Evolutionary conservation across 2,329 filamentous ascomycete species (phyloP), one percentile per base, ranked within the genome.

Genomic region (Claviceps sorghi): DNA sequence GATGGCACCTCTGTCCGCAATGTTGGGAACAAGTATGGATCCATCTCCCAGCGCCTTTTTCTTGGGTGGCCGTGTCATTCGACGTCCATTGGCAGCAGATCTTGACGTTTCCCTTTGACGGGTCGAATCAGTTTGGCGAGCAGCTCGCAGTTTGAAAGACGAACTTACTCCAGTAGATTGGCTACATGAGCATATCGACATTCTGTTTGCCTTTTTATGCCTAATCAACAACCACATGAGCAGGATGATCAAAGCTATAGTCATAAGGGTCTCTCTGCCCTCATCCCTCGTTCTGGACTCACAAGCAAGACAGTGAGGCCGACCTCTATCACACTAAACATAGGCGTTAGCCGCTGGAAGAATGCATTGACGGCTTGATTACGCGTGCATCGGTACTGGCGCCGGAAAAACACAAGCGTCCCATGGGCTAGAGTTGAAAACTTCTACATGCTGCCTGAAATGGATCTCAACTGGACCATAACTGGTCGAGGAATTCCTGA

Each of bases 181-280:
- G 86, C 86, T 32, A 88, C 82, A 49, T 80, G 78, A 0, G 84
- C 86, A 69, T 90, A 90, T 65, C 76, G 77, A 68, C 86, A 91
- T 58, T 79, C 75, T 0, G 84, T 86, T 63, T 88, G 84, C 45
- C 86, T 74, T 67, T 89, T 90, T 60, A 88, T 82, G 64, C 84
- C 84, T 74, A 45, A 65, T 65, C 63, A 64, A 65, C 63, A 64
- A 65, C 63, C 67, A 41, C 59, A 54, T 53, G 64, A 43, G 51
- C 45, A 45, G 29, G n/a, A 29, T 9, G 19, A 29, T 34, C 29
- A 5, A 42, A 13, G 50, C 38, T 32, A 17, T 22, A 9, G 15
- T n/a, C 36, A 26, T 45, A 29, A 8, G 1, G 1, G 9, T 41
- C 40, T 8, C 6, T n/a, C n/a, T n/a, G n/a, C n/a, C n/a, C n/a